Evolutionary conservation across 768 basidiomycete genomes (phyloP), one percentile per base, ranked within the genome.

Genomic region (Naematelia aurantialba): DNA sequence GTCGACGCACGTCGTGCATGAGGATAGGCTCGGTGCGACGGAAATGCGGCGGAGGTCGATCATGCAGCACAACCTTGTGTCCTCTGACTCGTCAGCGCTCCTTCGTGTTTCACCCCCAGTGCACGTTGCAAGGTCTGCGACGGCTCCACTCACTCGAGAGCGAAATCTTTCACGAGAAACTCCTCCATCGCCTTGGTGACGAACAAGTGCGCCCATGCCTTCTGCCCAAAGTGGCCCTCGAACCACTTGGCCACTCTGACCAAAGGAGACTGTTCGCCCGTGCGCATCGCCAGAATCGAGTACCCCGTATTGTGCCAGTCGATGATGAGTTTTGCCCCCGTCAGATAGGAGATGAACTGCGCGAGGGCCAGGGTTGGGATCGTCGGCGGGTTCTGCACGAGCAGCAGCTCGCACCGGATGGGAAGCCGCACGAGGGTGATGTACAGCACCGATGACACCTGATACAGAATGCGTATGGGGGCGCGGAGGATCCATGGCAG

Each of bases 241-340:
- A 97, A 87, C 94, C 83, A 82, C 78, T 83, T 84, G 0, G 90
- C 87, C 21, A 94, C 72, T 63, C 76, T 82, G 42, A 94, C 90
- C 61, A 93, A 81, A 0, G 81, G 75, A 72, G 91, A 89, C 0
- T 76, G 73, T 1, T 80, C 59, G 0, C 91, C 89, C n/a, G 92
- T 79, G 67, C 85, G 87, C 63, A 99, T 77, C 1, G 87, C 88
- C 49, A 99, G 83, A 47, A 98, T 91, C 63, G 86, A 94, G 74
- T 91, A 92, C 17, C 96, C 96, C 24, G 94, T 83, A 76, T 99
- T 99, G 75, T 99, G 96, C 96, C 96, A 99, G 78, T 99, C 96
- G 55, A 99, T 92, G 60, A 99, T 89, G 65, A 99, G 80, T 68
- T 89, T 90, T 65, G 87, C 87, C 2, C 88, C 87, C 17, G 85